Evolutionary conservation across 257 asterid genomes (phyloP).

Genomic region (Ehretia macrophylla): DNA sequence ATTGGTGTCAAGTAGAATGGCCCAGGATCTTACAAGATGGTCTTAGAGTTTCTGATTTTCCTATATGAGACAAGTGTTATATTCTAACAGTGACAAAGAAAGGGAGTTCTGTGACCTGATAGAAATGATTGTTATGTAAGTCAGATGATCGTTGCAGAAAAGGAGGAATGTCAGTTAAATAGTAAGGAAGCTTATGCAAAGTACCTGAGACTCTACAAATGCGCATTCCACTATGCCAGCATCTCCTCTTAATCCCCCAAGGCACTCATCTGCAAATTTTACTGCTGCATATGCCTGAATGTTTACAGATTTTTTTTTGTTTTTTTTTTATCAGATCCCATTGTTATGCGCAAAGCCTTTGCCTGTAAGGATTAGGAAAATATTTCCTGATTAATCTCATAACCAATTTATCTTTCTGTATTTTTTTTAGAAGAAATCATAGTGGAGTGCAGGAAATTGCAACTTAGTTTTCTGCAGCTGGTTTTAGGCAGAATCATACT

Average conservation of each 20-base stretch:
- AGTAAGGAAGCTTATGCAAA: neutral
- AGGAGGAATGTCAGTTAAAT: neutral
- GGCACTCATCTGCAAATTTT: slow-evolving; percentile 84
- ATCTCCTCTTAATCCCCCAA: slow-evolving; percentile 73
- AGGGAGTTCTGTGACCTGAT: slow-evolving; percentile 82
- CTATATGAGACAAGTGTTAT: too few relatives aligned
- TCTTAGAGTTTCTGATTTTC: too few relatives aligned
- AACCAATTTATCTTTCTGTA: neutral
- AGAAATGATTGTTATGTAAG: neutral
- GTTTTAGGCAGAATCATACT: too few relatives aligned
- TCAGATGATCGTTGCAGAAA: neutral
- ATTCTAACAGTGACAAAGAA: too few relatives aligned
- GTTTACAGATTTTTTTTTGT: slow-evolving; percentile 7
- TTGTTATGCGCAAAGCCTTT: too few relatives aligned
- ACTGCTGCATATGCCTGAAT: slow-evolving; percentile 88
- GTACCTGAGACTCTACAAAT: slow-evolving; percentile 72
- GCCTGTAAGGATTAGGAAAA: slow-evolving; percentile 44
- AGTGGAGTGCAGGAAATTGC: neutral
- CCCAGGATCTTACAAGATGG: too few relatives aligned
- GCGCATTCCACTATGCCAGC: slow-evolving; percentile 79
- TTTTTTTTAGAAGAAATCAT: neutral
- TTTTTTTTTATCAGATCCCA: too few relatives aligned
- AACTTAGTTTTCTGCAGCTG: too few relatives aligned
- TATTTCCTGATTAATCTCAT: neutral
- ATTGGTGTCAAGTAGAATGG: too few relatives aligned